Conservation (phyloP, 2,329 filamentous ascomycete species). For the Exophiala sp. region DNA sequence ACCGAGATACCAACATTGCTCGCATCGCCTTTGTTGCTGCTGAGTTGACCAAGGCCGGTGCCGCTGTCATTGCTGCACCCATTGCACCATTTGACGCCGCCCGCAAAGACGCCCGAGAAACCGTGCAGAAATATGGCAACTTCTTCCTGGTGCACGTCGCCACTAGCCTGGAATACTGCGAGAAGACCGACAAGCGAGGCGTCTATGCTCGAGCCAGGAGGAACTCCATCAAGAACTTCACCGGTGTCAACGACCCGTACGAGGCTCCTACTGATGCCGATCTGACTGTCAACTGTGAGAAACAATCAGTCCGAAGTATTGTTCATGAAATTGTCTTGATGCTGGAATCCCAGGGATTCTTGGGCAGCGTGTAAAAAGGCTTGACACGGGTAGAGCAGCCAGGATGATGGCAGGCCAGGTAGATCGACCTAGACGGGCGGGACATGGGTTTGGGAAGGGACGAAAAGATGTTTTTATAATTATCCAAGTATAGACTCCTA, state of each 20-base stretch:
- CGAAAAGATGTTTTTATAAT: no score
- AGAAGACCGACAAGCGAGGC: constrained; percentile 90
- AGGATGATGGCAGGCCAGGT: not conserved
- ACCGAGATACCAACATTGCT: constrained; percentile 89
- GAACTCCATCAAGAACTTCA: constrained; percentile 97
- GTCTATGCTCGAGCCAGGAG: constrained; percentile 77
- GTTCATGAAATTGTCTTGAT: constrained; percentile 95
- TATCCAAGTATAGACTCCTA: no score
- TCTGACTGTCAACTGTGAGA: constrained; percentile 75
- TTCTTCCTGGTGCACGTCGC: constrained; percentile 96
- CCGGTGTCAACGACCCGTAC: constrained; percentile 95
- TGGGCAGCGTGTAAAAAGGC: constrained; percentile 50
- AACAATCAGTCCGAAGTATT: constrained; percentile 81
- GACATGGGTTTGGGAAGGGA: not conserved
- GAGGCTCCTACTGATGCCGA: constrained; percentile 77
- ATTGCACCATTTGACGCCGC: constrained; percentile 87
- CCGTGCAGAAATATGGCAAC: constrained; percentile 78
- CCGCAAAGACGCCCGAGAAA: constrained; percentile 70
- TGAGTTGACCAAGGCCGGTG: constrained; percentile 86
- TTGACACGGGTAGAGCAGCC: not conserved
- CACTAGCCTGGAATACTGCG: constrained; percentile 83
- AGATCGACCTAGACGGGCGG: not conserved
- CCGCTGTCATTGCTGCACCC: constrained; percentile 91
- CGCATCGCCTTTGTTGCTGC: constrained; percentile 95
- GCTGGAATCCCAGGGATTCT: constrained; percentile 79